Evolutionary conservation across 768 basidiomycete genomes (phyloP), one percentile per base, ranked within the genome.

Genomic region (Lactarius deliciosus): DNA sequence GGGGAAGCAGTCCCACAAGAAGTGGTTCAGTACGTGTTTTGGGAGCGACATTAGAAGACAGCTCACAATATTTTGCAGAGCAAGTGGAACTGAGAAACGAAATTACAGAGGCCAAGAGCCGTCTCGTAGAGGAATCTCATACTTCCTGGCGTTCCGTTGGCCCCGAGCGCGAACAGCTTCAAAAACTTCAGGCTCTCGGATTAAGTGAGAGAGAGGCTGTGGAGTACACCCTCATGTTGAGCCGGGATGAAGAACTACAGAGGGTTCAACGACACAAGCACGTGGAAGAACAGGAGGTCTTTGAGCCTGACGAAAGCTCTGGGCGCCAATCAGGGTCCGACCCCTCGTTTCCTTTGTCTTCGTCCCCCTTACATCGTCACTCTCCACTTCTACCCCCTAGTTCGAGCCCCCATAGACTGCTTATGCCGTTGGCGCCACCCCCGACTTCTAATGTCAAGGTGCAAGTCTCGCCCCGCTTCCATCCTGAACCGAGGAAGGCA

Each of bases 171-270:
- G 88, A 86, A 69, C 90, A 94, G 68, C 77, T 77, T 15, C 79
- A 79, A 2, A 80, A 82, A 13, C 74, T 93, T 28, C 79, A 85
- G 40, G 75, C 76, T n/a, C 81, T 94, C 4, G 92, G 92, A 2
- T 76, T 94, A 47, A 86, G 81, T 64, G 92, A 94, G 71, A 75
- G 76, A 1, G 92, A 92, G 71, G 90, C 88, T 0, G 77, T 94
- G 32, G 89, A 92, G 72, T 94, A 94, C 70, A 81, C 87, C 0
- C 74, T 94, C 56, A 94, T 94, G 91, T 81, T 94, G 69, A 93
- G 91, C 68, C 85, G 89, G 10, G 92, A 94, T 56, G 90, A 93
- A 73, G 86, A 84, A 47, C 75, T 77, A 57, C 60, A 61, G n/a
- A 72, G 74, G 63, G 70, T 75, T 13, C 58, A 43, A 45, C 50